These are phyloP conservation scores for Aaosphaeria pasadenensis DNA, from an alignment of 2,329 filamentous ascomycete species.

Conservation along the genomic window DNA sequence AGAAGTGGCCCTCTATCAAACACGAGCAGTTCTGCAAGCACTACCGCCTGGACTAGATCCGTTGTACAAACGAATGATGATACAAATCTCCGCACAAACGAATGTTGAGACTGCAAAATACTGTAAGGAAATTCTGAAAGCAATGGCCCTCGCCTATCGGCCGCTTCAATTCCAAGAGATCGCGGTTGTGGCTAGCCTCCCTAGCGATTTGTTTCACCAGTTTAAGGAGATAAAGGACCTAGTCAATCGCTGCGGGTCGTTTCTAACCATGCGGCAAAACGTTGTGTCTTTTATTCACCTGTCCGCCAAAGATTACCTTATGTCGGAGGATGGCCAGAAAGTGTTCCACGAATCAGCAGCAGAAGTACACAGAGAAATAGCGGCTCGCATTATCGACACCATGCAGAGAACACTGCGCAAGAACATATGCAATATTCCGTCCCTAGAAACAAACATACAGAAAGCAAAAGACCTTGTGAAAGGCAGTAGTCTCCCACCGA, in stretches of 20 bases:
- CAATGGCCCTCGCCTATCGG: conserved; percentile 27
- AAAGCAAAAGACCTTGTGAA: too few relatives aligned
- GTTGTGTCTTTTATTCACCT: conserved; percentile 1
- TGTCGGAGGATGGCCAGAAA: neutral
- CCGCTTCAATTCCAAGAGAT: conserved; percentile 39
- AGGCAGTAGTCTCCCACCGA: conserved; percentile 3
- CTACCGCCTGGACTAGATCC: conserved; percentile 36
- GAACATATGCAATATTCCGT: conserved; percentile 9
- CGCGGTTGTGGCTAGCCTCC: conserved; percentile 9
- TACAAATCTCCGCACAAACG: conserved; percentile 21
- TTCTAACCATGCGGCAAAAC: neutral
- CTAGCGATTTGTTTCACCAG: neutral
- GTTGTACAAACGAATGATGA: conserved; percentile 41
- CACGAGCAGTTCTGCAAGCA: conserved; percentile 8
- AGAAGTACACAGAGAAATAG: conserved; percentile 23
- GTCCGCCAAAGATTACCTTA: conserved; percentile 1
- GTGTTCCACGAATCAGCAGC: neutral
- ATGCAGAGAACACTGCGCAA: conserved; percentile 15
- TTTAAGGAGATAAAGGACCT: neutral
- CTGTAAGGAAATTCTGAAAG: conserved; percentile 18
- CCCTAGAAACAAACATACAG: too few relatives aligned
- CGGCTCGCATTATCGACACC: conserved; percentile 2
- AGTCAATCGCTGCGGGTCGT: neutral
- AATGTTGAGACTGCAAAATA: conserved; percentile 7
- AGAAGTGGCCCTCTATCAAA: conserved; percentile 5